phyloP scores from a whole-genome alignment of 495 filamentous ascomycete genomes.

The Hapsidospora chrysogenum region DNA sequence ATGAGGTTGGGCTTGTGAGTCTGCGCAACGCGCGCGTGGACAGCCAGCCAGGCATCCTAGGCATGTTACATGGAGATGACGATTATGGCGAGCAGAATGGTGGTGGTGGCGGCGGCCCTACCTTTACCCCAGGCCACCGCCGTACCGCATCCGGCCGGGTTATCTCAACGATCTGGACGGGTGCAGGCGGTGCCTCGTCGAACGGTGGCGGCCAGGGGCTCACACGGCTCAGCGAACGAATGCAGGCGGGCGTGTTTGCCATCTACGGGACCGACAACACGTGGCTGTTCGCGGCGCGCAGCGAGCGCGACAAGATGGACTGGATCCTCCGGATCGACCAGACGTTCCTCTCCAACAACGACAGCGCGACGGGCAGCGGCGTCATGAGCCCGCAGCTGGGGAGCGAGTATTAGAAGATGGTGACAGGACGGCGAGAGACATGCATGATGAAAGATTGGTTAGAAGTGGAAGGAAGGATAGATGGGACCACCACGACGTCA shows the following conservation, averaged over 20 bases:
- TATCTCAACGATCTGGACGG: conserved; percentile 16
- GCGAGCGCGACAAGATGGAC: conserved; percentile 77
- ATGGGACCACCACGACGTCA: background rate
- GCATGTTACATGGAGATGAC: conserved; percentile 40
- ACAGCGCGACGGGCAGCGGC: conserved; percentile 11
- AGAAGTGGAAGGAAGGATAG: background rate
- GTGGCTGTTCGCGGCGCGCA: conserved; percentile 80
- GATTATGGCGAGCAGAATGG: conserved; percentile 7
- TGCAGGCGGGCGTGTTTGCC: conserved; percentile 66
- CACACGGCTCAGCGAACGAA: conserved; percentile 28
- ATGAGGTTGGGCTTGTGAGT: conserved; percentile 79
- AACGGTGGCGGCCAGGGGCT: conserved; percentile 12
- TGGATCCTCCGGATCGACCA: conserved; percentile 79
- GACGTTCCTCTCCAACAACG: conserved; percentile 17
- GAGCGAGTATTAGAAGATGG: conserved; percentile 1
- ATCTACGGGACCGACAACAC: conserved; percentile 87
- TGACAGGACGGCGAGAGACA: too few species aligned
- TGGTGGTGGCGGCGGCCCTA: background rate
- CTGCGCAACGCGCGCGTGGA: conserved; percentile 74
- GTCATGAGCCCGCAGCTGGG: conserved; percentile 6
- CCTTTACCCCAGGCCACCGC: conserved; percentile 14
- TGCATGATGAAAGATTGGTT: background rate
- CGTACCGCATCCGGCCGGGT: conserved; percentile 12
- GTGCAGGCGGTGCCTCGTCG: conserved; percentile 7
- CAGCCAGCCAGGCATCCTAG: conserved; percentile 69